Percentiles rank a stretch among this genome's conserved stretches.
Conservation (phyloP, 108 stramenopile species). For the Fragilaria radians region DNA sequence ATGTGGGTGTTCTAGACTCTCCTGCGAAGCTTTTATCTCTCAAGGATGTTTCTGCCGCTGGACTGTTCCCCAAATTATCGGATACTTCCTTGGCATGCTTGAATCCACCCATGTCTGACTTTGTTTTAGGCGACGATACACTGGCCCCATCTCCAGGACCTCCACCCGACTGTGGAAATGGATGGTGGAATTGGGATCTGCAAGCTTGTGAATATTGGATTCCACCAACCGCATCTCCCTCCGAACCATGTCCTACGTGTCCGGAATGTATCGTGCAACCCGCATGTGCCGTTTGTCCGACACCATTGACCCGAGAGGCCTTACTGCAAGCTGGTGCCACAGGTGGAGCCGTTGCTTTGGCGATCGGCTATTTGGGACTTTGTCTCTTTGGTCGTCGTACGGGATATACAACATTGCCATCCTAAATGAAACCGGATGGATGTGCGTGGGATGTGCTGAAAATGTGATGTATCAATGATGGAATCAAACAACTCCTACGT, state of each 20-base stretch:
- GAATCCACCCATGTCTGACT: slow-evolving; percentile 58
- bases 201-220: slow-evolving; percentile 70
- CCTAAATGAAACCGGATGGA: no score
- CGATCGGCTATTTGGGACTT: neutral
- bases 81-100: slow-evolving; percentile 38
- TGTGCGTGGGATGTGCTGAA: neutral
- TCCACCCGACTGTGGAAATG: slow-evolving; percentile 72
- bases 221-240: slow-evolving; percentile 49
- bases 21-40: slow-evolving; percentile 55
- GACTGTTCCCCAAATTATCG: slow-evolving; percentile 36
- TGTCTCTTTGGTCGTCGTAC: neutral
- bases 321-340: neutral
- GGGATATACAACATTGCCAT: neutral
- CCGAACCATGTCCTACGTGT: slow-evolving; percentile 10
- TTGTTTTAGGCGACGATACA: slow-evolving; percentile 69
- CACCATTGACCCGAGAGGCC: slow-evolving; percentile 1
- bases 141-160: slow-evolving; percentile 50
- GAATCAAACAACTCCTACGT: no score
- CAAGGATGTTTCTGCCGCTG: slow-evolving; percentile 54
- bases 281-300: no score
- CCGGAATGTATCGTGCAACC: no score
- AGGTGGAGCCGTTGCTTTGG: neutral
- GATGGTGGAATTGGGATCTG: slow-evolving; percentile 69
- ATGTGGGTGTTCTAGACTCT: slow-evolving; percentile 31
- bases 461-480: no score